phyloP scores from a whole-genome alignment of 345 rosid genomes.

The Linum trigynum region DNA sequence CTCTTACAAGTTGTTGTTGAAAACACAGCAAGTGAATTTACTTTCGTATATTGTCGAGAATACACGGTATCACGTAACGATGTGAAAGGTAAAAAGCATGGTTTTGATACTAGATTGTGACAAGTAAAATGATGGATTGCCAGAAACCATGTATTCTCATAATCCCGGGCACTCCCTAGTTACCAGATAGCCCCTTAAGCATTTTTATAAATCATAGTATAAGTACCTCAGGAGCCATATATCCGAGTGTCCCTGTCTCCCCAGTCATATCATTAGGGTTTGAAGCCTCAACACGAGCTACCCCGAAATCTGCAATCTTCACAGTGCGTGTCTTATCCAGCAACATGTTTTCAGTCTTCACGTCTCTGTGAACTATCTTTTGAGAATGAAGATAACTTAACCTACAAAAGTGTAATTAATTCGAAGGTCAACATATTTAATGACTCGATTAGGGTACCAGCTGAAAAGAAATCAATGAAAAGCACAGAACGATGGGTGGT shows the following conservation, averaged over 20 bases:
- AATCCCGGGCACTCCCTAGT: no score
- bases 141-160: not conserved
- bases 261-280: conserved; percentile 99
- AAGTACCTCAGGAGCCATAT: conserved; percentile 99
- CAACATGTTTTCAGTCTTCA: conserved; percentile 97
- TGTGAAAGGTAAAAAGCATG: not conserved
- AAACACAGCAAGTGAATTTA: no score
- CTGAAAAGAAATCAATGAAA: not conserved
- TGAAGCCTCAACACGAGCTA: conserved; percentile 97
- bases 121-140: conserved; percentile 1
- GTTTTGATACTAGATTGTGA: not conserved
- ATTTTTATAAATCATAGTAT: no score
- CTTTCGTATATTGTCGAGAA: not conserved
- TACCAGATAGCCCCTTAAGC: no score
- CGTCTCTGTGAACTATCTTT: conserved; percentile 98
- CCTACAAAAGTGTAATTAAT: conserved; percentile 33
- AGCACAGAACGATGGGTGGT: not conserved
- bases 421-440: not conserved
- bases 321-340: conserved; percentile 75
- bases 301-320: conserved; percentile 96
- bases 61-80: not conserved
- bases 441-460: not conserved
- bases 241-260: conserved; percentile 98
- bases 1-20: no score
- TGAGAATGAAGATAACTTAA: conserved; percentile 90